A percentile compares a stretch with the other conserved stretches of the same genome.
Evolutionary conservation across 1,284 basidiomycete species (phyloP).

Genomic region (Cystobasidiaceae sp.): DNA sequence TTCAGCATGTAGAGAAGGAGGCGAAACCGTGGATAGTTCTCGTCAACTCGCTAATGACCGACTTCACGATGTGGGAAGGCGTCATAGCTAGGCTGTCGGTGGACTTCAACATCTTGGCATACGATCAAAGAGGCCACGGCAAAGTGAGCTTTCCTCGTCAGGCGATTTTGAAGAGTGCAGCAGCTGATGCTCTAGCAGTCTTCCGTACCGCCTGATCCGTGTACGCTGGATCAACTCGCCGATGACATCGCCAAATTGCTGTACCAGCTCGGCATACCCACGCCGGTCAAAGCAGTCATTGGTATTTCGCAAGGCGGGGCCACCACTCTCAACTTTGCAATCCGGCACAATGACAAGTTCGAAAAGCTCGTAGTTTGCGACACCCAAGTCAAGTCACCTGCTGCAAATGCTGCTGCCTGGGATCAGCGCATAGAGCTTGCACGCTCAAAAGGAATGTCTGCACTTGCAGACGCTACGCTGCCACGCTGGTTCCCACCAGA

Average conservation of each 20-base stretch:
- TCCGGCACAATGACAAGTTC: constrained; percentile 45
- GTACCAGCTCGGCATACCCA: constrained; percentile 43
- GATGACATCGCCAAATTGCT: constrained; percentile 48
- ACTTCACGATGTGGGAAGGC: constrained; percentile 49
- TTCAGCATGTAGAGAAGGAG: constrained; percentile 32
- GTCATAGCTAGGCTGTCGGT: constrained; percentile 45
- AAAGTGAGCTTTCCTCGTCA: constrained; percentile 33
- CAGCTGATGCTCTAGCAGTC: constrained; percentile 33
- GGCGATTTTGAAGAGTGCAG: neutral
- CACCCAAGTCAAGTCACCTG: constrained; percentile 48
- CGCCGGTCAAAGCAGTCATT: constrained; percentile 46
- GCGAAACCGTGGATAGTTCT: constrained; percentile 47
- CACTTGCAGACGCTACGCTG: constrained; percentile 48
- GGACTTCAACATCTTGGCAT: constrained; percentile 49
- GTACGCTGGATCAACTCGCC: constrained; percentile 47
- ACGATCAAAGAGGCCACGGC: constrained; percentile 51
- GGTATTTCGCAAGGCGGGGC: constrained; percentile 52
- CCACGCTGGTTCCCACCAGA: constrained; percentile 48
- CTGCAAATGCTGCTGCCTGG: constrained; percentile 49
- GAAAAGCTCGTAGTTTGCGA: constrained; percentile 48
- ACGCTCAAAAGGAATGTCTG: constrained; percentile 40
- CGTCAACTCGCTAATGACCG: constrained; percentile 50
- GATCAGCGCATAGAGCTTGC: constrained; percentile 49
- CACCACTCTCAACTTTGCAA: constrained; percentile 48
- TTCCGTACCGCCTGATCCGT: constrained; percentile 44